Base-by-base conservation (phyloP, 495 filamentous ascomycete genomes). In the Parachaetomium inaequale region DNA sequence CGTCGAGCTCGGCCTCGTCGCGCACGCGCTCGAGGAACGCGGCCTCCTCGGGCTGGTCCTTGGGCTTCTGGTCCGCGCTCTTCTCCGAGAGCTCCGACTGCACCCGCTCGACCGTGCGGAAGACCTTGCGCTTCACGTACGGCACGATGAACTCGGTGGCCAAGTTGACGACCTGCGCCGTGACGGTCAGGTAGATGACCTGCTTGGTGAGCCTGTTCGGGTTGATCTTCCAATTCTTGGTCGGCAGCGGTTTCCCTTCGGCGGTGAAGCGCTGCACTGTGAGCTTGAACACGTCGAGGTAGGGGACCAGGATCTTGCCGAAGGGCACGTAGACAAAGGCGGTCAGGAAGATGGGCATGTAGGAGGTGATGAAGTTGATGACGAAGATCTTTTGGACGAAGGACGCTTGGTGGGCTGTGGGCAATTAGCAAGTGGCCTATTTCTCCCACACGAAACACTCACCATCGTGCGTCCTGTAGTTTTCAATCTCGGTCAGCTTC, bases 241-340 rank as follows among this genome's bases (percentile, higher is more conserved):
- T 85, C 3, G 79, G 69, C 46, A 91, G 76, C 53, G 91, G 79
- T 66, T 89, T 84, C 58, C 91, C 87, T 61, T 87, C 84, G 43
- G 87, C 81, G 0, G 88, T 88, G 68, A 95, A 89, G 3, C 86
- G 87, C 58, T 84, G 84, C 1, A 90, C 86, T 0, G 90, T 91
- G 40, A 92, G 68, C 59, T 83, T 84, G 77, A 97, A 95, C 55
- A 98, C 74, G 68, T 97, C 90, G 14, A 98, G 83, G 63, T 97
- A 89, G 0, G 94, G 94, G 1, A 96, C 90, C 57, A 98, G 86
- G 36, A 89, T 66, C 66, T 84, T 87, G 8, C 90, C 94, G 72
- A 97, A 98, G 0, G 94, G 95, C 26, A 98, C 90, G 66, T 98
- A 98, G 58, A 98, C 87, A 71, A 98, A 98, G 8, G 94, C 92